A percentile compares a stretch with the other conserved stretches of the same genome.
These are phyloP conservation scores for Santalum album DNA, from an alignment of 164 flowering plant species.

Conservation along the genomic window DNA sequence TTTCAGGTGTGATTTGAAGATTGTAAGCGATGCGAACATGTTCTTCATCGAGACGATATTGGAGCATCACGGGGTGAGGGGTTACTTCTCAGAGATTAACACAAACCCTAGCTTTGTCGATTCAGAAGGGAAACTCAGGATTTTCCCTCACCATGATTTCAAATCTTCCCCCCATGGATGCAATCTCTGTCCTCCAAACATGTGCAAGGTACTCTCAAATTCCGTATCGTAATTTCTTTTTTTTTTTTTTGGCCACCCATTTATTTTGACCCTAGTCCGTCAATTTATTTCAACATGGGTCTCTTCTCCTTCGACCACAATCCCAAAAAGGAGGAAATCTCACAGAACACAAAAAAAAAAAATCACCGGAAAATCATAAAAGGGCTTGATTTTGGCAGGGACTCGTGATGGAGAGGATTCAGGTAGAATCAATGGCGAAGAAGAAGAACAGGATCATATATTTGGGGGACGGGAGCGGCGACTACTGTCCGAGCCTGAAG, in stretches of 20 bases:
- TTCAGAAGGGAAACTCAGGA: constrained; percentile 58
- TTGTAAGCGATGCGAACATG: constrained; percentile 72
- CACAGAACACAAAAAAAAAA: too few species aligned
- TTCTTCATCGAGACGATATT: constrained; percentile 83
- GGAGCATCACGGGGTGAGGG: constrained; percentile 49
- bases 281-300: too few species aligned
- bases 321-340: too few species aligned
- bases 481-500: constrained; percentile 66
- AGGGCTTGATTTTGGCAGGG: constrained; percentile 40
- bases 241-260: too few species aligned
- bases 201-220: constrained; percentile 72
- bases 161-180: constrained; percentile 56
- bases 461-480: constrained; percentile 79
- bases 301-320: too few species aligned
- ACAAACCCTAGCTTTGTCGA: constrained; percentile 67
- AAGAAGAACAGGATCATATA: constrained; percentile 49
- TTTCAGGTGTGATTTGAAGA: constrained; percentile 71
- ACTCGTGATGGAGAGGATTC: constrained; percentile 41
- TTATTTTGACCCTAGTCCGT: too few species aligned
- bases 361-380: too few species aligned
- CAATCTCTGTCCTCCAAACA: constrained; percentile 74
- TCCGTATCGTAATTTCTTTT: too few species aligned
- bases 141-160: constrained; percentile 62
- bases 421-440: constrained; percentile 19
- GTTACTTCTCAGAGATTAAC: constrained; percentile 63